Percentiles rank a stretch among this genome's conserved stretches.
These are phyloP conservation scores for Mrakiaceae sp. DNA, from an alignment of 1,284 basidiomycete species.

Conservation along the genomic window DNA sequence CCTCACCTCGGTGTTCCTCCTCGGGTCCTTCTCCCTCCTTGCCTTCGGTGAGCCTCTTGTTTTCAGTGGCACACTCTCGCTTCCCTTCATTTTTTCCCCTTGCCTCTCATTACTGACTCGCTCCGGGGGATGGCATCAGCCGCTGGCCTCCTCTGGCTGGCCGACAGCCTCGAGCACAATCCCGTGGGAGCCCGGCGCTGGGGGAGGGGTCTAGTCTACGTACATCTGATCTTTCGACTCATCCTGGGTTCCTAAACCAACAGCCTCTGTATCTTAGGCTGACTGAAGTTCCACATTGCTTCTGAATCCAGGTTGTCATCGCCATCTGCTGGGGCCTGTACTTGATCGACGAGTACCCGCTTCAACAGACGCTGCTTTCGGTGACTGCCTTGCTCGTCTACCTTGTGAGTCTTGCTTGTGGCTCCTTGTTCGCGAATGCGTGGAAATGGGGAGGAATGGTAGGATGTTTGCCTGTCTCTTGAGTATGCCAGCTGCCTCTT, in stretches of 20 bases:
- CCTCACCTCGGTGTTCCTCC: not conserved
- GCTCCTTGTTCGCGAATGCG: too few species aligned
- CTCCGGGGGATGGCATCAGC: not conserved
- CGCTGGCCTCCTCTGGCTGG: slow-evolving; percentile 13
- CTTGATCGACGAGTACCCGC: slow-evolving; percentile 10
- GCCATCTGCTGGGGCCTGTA: slow-evolving; percentile 1
- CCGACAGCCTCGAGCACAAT: slow-evolving; percentile 13
- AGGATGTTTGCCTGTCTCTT: too few species aligned
- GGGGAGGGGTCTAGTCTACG: slow-evolving; percentile 10
- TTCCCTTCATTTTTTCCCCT: not conserved
- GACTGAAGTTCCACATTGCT: not conserved
- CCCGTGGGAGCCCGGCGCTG: slow-evolving; percentile 3
- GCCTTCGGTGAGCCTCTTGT: not conserved
- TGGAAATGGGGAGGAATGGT: too few species aligned
- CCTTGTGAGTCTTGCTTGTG: not conserved
- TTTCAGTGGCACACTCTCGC: not conserved
- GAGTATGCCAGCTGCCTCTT: too few species aligned
- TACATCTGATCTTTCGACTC: not conserved
- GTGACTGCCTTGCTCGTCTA: slow-evolving; percentile 5
- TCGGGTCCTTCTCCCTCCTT: slow-evolving; percentile 3
- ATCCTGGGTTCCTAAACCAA: not conserved
- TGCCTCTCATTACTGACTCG: not conserved
- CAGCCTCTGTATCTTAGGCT: not conserved
- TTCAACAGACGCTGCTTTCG: slow-evolving; percentile 4
- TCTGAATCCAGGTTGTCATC: slow-evolving; percentile 1